Base-by-base conservation (phyloP, 2,329 filamentous ascomycete genomes). In the Ophiostoma sp. region DNA sequence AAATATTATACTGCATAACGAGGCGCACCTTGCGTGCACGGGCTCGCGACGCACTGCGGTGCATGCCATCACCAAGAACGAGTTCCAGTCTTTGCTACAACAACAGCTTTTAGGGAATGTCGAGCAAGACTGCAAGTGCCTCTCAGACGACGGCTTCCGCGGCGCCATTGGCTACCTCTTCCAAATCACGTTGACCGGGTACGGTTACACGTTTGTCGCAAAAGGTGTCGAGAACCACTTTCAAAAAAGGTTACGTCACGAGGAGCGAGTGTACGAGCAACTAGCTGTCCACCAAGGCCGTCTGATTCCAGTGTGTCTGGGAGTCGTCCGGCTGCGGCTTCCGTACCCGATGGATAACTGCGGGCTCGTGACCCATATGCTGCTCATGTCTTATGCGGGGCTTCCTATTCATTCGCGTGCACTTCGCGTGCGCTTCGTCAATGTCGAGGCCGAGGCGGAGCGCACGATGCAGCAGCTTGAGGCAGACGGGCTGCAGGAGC, bases 331-430 rank as follows among this genome's bases (percentile, higher is more conserved):
- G 66, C 74, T 75, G 28, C 74, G 52, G 9, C 57, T 72, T 25
- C 69, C 70, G 59, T 75, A 74, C 42, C 74, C 74, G 1, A 64
- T 75, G 33, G 36, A 48, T 17, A 71, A 69, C 4, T 73, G 22
- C 57, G n/a, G 9, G 36, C 61, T 74, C 4, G 68, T 76, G 9
- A 71, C 74, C n/a, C 73, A 76, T 36, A 75, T 77, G 73, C 33
- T 77, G 71, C 74, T 77, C 1, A 68, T 77, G 72, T 76, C 76
- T 19, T 77, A 73, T 69, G 75, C 74, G 19, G 76, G 75, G 25
- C 63, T 2, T 5, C 36, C 55, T 25, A 48, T 73, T 6, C 33
- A 71, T 15, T 39, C 59, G 61, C 50, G 39, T 39, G 45, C 17
- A 42, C 33, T 48, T 11, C 57, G 64, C 33, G 57, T 17, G 48